These are phyloP conservation scores for Gaeumannomyces tritici DNA, from an alignment of 2,329 filamentous ascomycete species.

Conservation along the genomic window DNA sequence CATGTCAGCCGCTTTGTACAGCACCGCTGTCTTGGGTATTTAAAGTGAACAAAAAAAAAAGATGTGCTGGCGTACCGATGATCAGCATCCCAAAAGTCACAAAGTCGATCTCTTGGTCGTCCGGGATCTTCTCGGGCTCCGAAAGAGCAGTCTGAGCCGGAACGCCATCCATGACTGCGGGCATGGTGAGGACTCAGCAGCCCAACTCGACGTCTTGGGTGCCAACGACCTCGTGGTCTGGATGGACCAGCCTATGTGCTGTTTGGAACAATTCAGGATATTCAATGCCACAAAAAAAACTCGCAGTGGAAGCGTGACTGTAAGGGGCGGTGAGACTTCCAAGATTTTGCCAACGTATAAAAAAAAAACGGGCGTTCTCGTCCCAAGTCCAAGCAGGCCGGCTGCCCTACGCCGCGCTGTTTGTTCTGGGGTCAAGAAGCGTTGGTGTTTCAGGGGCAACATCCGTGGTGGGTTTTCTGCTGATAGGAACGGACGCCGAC, in stretches of 20 bases:
- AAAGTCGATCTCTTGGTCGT: constrained; percentile 46
- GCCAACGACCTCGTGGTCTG: neutral
- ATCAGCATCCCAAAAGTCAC: constrained; percentile 67
- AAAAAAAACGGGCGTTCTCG: neutral
- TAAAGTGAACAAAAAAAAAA: neutral
- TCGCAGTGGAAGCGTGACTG: neutral
- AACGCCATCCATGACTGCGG: neutral
- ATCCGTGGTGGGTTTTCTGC: neutral
- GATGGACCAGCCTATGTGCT: too few relatives aligned
- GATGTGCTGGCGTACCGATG: constrained; percentile 41
- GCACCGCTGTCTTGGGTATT: too few relatives aligned
- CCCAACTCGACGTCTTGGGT: neutral
- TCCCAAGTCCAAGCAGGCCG: neutral
- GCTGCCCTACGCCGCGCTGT: neutral
- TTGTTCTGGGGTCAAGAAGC: neutral
- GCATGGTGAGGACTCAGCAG: neutral
- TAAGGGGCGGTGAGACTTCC: neutral
- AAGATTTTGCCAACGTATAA: neutral
- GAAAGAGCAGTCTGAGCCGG: neutral
- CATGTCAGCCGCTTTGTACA: constrained; percentile 9
- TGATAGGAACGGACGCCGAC: neutral
- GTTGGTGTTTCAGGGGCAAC: neutral
- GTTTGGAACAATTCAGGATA: neutral
- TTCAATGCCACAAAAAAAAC: neutral
- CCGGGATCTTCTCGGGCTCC: constrained; percentile 6